Base-by-base conservation (phyloP, 2,329 filamentous ascomycete genomes). In the Fusarium musae region DNA sequence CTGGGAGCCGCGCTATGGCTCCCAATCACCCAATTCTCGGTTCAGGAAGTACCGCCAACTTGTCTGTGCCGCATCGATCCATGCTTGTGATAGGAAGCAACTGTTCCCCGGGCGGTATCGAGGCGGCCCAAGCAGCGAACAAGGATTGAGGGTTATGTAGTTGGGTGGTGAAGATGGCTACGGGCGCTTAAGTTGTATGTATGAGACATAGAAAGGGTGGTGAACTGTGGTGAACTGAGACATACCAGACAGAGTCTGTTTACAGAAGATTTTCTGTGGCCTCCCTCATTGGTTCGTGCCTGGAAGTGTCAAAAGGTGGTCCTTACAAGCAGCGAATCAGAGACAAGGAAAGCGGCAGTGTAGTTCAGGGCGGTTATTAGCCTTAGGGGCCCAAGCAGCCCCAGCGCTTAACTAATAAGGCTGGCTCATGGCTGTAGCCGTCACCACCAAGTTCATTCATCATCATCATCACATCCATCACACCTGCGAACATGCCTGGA, bases 111-210 rank as follows among this genome's bases (percentile, higher is more conserved):
- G 53, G 28, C 21, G 26, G 46, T 28, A 53, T 44, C n/a, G 21
- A 44, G 44, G 46, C 42, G 34, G 49, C 37, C 46, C 58, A 44
- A 52, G 46, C 53, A 47, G 23, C 72, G 42, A 75, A 75, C 66
- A 19, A 47, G 9, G 23, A 19, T 17, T 6, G 28, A 52, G 21
- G 17, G 34, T 42, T 32, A 15, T 12, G 47, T 32, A 46, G 52
- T 28, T 42, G 44, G 37, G 19, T 34, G 47, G 66, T 59, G 60
- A 49, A 34, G 57, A 49, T 53, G 54, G 49, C 19, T 36, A 65
- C 57, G 63, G 72, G 72, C 72, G 72, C 72, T 74, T 74, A 74
- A 40, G 32, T 59, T 52, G 34, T 17, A 54, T 36, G 43, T 50
- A 64, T 44, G 26, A 53, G 46, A 47, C 39, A 46, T n/a, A 39